Conservation (phyloP, 805 yeast species). For the Hanseniaspora hatyaiensis region DNA sequence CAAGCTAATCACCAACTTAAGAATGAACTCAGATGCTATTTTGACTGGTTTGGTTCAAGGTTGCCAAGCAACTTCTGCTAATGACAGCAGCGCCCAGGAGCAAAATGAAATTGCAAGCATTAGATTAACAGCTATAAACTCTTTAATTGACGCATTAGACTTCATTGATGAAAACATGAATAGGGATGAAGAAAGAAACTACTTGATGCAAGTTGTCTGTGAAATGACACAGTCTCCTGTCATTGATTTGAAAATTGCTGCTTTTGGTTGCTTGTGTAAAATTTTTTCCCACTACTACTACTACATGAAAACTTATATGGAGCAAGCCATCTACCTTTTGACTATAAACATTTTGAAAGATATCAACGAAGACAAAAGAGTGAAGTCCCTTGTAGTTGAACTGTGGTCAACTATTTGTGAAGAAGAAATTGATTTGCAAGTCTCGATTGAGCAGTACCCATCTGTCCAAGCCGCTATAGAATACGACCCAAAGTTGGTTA, state of each 20-base stretch:
- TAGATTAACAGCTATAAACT: slow-evolving; percentile 80
- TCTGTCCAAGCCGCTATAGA: slow-evolving; percentile 9
- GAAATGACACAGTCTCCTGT: slow-evolving; percentile 92
- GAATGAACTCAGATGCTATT: slow-evolving; percentile 48
- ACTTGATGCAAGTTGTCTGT: slow-evolving; percentile 96
- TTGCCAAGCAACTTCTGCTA: slow-evolving; percentile 42
- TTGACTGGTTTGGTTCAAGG: slow-evolving; percentile 95
- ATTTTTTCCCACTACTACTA: slow-evolving; percentile 82
- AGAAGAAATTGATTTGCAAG: slow-evolving; percentile 74
- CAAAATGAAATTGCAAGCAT: slow-evolving; percentile 64
- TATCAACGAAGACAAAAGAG: slow-evolving; percentile 58
- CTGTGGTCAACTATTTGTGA: slow-evolving; percentile 99
- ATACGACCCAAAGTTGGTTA: slow-evolving; percentile 36
- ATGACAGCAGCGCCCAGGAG: too few species aligned
- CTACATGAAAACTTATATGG: slow-evolving; percentile 92
- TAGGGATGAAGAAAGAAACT: slow-evolving; percentile 88
- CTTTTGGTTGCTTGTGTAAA: slow-evolving; percentile 88
- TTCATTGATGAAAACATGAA: slow-evolving; percentile 82
- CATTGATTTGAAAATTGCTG: slow-evolving; percentile 76
- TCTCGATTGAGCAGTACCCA: slow-evolving; percentile 52
- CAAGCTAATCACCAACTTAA: slow-evolving; percentile 30
- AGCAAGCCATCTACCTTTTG: slow-evolving; percentile 81
- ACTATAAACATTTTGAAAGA: slow-evolving; percentile 82
- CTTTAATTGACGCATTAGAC: slow-evolving; percentile 79
- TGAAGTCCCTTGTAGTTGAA: slow-evolving; percentile 96